Evolutionary conservation across 306 rosid species (phyloP).

Genomic region (Dicorynia guianensis): DNA sequence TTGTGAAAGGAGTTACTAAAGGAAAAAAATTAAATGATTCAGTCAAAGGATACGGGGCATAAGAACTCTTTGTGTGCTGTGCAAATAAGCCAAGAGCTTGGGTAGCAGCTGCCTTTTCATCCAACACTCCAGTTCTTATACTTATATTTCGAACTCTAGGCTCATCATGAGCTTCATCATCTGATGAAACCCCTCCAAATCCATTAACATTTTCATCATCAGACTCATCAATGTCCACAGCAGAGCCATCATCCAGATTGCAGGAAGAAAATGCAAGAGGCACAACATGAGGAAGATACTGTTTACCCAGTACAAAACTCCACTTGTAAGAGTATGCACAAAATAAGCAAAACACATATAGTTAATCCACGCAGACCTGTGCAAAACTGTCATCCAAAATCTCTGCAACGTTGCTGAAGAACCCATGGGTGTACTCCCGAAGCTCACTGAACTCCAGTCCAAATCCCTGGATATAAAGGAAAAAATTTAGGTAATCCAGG

Average conservation of each 20-base stretch:
- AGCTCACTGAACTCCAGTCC: conserved; percentile 92
- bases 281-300: conserved; percentile 98
- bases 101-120: conserved; percentile 99
- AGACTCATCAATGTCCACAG: conserved; percentile 84
- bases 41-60: conserved; percentile 85
- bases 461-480: conserved; percentile 74
- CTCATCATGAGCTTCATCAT: conserved; percentile 96
- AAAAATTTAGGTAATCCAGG: conserved; percentile 40
- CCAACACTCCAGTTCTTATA: conserved; percentile 95
- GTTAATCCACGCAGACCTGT: conserved; percentile 64
- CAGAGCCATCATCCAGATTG: conserved; percentile 99
- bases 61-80: conserved; percentile 78
- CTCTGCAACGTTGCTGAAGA: conserved; percentile 95
- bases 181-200: conserved; percentile 98
- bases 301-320: conserved; percentile 49
- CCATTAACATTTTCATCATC: conserved; percentile 84
- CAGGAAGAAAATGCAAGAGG: conserved; percentile 93
- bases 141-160: conserved; percentile 96
- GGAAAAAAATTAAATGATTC: conserved; percentile 1
- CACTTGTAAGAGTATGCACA: conserved; percentile 41
- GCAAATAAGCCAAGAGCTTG: conserved; percentile 99
- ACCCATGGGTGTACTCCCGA: conserved; percentile 97
- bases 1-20: neutral
- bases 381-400: conserved; percentile 84
- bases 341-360: conserved; percentile 32